Evolutionary conservation across 176 grass and related monocot species (phyloP), one percentile per base, ranked within the genome.

Genomic region (Cenchrus americanus): DNA sequence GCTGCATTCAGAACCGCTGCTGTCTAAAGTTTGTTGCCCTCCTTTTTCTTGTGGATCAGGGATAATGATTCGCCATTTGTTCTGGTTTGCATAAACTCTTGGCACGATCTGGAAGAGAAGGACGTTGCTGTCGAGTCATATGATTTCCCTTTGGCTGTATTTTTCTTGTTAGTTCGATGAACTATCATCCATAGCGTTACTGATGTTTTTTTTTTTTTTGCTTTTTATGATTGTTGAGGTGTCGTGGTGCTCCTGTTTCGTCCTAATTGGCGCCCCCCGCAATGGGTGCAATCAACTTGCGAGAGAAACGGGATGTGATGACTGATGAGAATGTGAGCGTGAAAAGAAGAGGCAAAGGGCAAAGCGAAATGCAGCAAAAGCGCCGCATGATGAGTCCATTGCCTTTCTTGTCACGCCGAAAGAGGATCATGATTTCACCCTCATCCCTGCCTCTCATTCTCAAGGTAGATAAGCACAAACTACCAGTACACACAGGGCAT

Each of bases 371-470:
- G 40, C 23, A 17, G 26, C 60, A 80, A 85, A 69, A 68, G 87
- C 62, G 26, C 8, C 21, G 37, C 30, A 90, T 86, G 88, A 90
- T 90, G 59, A 17, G 27, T 43, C 58, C 13, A 4, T 60, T 13
- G 17, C 41, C 73, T 79, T 86, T 83, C 41, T 30, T 66, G 73
- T 83, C 88, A 90, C 88, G 84, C 88, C 18, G 69, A 42, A 46
- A 41, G 67, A 44, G 5, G 59, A 74, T 40, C 60, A 90, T 86
- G 42, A 90, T 86, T 85, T 63, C 34, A 9, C 62, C 77, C 58
- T 51, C 70, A 17, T n/a, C 4, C 14, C 44, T 27, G 44, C 78
- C 14, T 44, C 43, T 44, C 43, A 44, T 44, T 59, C 21, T 59
- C 8, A 40, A 32, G 63, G 62, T 81, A 30, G 27, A 30, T 30